Evolutionary conservation across 345 rosid genomes (phyloP), one percentile per base, ranked within the genome.

Genomic region (Acer yangbiense): DNA sequence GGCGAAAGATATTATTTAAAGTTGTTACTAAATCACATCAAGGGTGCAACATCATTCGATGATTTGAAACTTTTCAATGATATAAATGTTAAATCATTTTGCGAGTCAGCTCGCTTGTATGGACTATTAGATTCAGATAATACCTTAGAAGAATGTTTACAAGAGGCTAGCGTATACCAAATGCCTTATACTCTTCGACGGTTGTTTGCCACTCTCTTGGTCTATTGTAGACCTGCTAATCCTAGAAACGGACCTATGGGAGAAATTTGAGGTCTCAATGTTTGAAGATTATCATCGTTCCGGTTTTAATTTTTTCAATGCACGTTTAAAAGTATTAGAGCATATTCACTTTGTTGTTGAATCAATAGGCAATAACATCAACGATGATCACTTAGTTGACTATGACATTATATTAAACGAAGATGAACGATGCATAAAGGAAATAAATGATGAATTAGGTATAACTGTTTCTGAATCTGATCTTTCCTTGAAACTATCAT

Each of bases 381-480:
- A 35, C 1, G 17, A 57, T 1, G 60, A 58, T 20, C 2, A 1
- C 13, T 20, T 73, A 17, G 20, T 17, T 60, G 54, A 73, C 18
- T 18, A 29, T 32, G 7, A 4, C 13, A 57, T n/a, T 20, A 8
- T 5, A n/a, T 1, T n/a, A 57, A 8, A 57, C n/a, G 43, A 57
- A 17, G 54, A 57, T 3, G 43, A 57, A 35, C 39, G 18, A 18
- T 1, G 2, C 0, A 2, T 55, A 57, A 60, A 16, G 57, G 9
- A 73, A 58, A 73, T 73, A n/a, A 32, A 58, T 14, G 65, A 72
- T 32, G 66, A 72, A 57, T 57, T 72, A 25, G 1, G 17, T 1
- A 57, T 72, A 6, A 0, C 23, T 4, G 27, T 72, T 27, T 9
- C 1, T 7, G 46, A 72, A 25, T 1, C 1, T 29, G 44, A 54